phyloP scores from a whole-genome alignment of 495 filamentous ascomycete genomes.

The Thozetella sp. region DNA sequence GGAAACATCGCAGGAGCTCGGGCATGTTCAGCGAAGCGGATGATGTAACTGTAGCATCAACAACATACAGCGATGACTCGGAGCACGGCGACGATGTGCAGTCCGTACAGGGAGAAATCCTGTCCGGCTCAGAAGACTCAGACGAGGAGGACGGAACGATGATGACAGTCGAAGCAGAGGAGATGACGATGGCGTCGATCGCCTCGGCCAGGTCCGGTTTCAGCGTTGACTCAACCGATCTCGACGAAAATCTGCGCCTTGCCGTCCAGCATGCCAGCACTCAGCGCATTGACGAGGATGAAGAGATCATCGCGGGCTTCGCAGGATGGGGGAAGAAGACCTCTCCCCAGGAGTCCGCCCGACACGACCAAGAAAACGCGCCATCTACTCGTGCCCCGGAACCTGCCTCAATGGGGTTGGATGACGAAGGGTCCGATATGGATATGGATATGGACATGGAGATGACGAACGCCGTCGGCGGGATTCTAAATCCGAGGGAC shows the following conservation, averaged over 20 bases:
- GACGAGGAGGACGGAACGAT: constrained; percentile 74
- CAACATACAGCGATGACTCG: constrained; percentile 73
- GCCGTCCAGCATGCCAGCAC: constrained; percentile 75
- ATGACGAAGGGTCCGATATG: constrained; percentile 28
- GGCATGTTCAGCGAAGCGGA: constrained; percentile 62
- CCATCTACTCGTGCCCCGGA: constrained; percentile 11
- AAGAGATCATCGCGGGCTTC: constrained; percentile 74
- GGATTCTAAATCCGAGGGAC: constrained; percentile 44
- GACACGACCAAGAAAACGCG: constrained; percentile 7
- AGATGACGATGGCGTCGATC: constrained; percentile 68
- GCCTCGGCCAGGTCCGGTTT: constrained; percentile 57
- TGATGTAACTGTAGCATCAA: constrained; percentile 72
- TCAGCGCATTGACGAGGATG: constrained; percentile 72
- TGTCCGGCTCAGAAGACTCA: constrained; percentile 52
- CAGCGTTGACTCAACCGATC: constrained; percentile 64
- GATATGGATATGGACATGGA: constrained; percentile 57
- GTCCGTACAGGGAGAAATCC: constrained; percentile 55
- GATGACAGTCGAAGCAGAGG: constrained; percentile 71
- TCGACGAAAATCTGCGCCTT: constrained; percentile 77
- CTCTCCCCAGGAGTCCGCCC: constrained; percentile 8
- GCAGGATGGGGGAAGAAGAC: constrained; percentile 44
- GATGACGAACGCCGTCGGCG: constrained; percentile 58
- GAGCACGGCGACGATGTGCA: constrained; percentile 60
- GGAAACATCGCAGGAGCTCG: constrained; percentile 66
- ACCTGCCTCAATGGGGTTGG: constrained; percentile 11